Base-by-base conservation (phyloP, 805 yeast species). In the Alloascoidea africana region DNA sequence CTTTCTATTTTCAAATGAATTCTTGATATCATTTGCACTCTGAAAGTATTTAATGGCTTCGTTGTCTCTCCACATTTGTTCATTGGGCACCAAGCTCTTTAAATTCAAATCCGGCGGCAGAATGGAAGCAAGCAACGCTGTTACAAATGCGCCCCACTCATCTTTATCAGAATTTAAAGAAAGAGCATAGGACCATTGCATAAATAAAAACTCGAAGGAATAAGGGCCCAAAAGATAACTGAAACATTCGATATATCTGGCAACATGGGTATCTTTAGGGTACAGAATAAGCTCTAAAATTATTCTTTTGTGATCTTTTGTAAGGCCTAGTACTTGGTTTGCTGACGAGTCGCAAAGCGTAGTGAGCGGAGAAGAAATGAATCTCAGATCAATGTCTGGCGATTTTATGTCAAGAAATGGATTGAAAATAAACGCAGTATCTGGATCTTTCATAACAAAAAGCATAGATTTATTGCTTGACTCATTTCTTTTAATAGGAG, bases 91-190 rank as follows among this genome's bases (percentile, higher is more conserved):
- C 38, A 35, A 19, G 38, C 14, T 5, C 13, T 34, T 27, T 6
- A 5, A 35, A 34, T 11, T 6, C 4, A 14, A 8, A 14, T 36
- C 39, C n/a, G 13, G 18, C 4, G 34, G n/a, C 39, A 15, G 30
- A 18, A 27, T 43, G 1, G 71, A 51, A 1, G 76, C 59, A 6
- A 76, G 50, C 2, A 77, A 45, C 0, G 79, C 65, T 2, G 67
- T 58, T 0, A 70, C 60, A 44, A 71, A 71, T 0, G 80, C 68
- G 13, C 62, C 62, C 85, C 86, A 77, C 19, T 78, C 84, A 44
- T 64, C 60, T 32, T 50, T 54, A 16, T 51, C 43, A 2, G 57
- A 59, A 15, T 60, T 63, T 6, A 70, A 41, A 37, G 66, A 56
- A 15, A 64, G 50, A 1, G 80, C 71, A 1, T 74, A 52, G 35